Conservation (phyloP, 441 rosid species). For the Capsella rubella region DNA sequence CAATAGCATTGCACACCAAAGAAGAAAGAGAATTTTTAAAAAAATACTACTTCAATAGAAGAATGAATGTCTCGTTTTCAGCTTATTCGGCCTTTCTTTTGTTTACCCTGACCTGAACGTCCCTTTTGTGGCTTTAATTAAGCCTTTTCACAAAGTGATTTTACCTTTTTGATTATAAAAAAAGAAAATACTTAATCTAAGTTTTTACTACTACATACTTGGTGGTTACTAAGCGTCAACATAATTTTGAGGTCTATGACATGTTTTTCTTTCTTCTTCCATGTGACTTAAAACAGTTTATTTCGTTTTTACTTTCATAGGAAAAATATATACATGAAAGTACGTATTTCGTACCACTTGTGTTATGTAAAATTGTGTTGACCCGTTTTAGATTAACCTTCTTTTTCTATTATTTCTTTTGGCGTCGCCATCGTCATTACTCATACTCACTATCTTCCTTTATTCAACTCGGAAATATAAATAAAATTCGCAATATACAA, state of each 20-base stretch:
- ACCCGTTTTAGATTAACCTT: background rate
- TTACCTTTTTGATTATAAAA: too few species aligned
- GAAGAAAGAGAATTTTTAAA: too few species aligned
- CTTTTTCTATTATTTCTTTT: background rate
- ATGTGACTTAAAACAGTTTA: background rate
- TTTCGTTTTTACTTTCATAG: background rate
- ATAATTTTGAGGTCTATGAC: background rate
- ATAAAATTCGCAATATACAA: background rate
- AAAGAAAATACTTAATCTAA: too few species aligned
- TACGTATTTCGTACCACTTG: background rate
- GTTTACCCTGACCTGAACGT: background rate
- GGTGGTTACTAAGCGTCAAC: too few species aligned
- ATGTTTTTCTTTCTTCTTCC: background rate
- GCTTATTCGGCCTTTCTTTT: slow-evolving; percentile 33
- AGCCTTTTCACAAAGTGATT: background rate
- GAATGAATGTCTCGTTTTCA: slow-evolving; percentile 9
- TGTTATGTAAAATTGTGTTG: background rate
- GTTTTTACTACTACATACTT: too few species aligned
- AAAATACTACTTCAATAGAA: too few species aligned
- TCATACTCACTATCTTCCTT: background rate
- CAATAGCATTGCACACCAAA: background rate
- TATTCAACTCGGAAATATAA: background rate
- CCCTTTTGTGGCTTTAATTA: background rate
- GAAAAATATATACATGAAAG: background rate
- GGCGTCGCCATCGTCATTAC: background rate